A percentile compares a stretch with the other conserved stretches of the same genome.
phyloP scores from a whole-genome alignment of 768 basidiomycete genomes.

The Amanita jacksonii region DNA sequence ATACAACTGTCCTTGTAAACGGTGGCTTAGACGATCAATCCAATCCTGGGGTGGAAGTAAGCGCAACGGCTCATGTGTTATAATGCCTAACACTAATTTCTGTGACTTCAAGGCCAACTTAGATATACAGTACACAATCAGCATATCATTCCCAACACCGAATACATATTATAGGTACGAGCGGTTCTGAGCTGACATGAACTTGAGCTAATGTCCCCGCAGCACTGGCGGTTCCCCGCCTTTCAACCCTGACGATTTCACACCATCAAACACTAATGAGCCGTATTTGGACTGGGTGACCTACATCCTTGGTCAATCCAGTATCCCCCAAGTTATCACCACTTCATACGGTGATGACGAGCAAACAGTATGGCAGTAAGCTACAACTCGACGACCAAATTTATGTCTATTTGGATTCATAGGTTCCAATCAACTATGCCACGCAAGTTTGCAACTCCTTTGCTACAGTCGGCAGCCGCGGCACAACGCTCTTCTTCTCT shows the following conservation, averaged over 20 bases:
- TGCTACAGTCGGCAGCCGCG: slow-evolving; percentile 50
- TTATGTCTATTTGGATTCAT: too few relatives aligned
- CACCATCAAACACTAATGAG: slow-evolving; percentile 46
- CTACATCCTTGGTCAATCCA: slow-evolving; percentile 33
- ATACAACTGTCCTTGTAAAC: slow-evolving; percentile 36
- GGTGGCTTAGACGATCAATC: slow-evolving; percentile 46
- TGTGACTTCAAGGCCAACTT: slow-evolving; percentile 59
- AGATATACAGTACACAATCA: slow-evolving; percentile 58
- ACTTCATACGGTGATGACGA: slow-evolving; percentile 63
- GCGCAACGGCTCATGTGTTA: slow-evolving; percentile 1
- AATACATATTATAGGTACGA: slow-evolving; percentile 47
- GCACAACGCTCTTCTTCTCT: slow-evolving; percentile 53
- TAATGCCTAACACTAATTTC: background rate
- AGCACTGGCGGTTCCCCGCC: slow-evolving; percentile 62
- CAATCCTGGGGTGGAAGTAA: slow-evolving; percentile 47
- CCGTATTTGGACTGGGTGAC: slow-evolving; percentile 60
- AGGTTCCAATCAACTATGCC: slow-evolving; percentile 55
- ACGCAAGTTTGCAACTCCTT: slow-evolving; percentile 48
- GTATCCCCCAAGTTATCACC: slow-evolving; percentile 48
- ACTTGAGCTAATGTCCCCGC: background rate
- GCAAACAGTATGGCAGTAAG: slow-evolving; percentile 27
- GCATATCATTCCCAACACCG: slow-evolving; percentile 51
- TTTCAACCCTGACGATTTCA: slow-evolving; percentile 40
- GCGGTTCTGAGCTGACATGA: slow-evolving; percentile 1
- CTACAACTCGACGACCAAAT: too few relatives aligned